Evolutionary conservation across 2,329 filamentous ascomycete species (phyloP).

Genomic region (Penicillium sp.): DNA sequence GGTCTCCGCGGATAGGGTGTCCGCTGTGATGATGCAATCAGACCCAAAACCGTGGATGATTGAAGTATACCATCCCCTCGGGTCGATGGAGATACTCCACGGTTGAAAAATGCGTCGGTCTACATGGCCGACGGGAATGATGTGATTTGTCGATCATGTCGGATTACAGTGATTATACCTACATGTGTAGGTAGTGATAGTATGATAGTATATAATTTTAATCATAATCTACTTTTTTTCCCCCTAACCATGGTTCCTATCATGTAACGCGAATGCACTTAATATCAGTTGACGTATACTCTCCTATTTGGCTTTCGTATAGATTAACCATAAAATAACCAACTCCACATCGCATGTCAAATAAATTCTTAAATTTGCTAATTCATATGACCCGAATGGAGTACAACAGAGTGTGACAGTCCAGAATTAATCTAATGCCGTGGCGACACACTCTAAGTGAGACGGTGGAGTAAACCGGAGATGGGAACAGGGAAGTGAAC

Average conservation of each 20-base stretch:
- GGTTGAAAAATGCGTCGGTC: background rate
- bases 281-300: background rate
- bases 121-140: background rate
- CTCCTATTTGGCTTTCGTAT: background rate
- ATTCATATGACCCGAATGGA: background rate
- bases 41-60: background rate
- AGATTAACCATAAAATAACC: background rate
- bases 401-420: background rate
- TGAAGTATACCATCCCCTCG: background rate
- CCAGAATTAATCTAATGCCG: background rate
- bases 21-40: slow-evolving; percentile 4
- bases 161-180: background rate
- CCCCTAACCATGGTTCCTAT: background rate
- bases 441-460: slow-evolving; percentile 23
- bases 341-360: background rate
- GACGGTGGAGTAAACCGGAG: slow-evolving; percentile 22
- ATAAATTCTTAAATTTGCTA: background rate
- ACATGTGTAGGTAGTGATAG: background rate
- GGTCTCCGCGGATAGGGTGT: background rate
- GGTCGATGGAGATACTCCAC: background rate
- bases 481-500: slow-evolving; percentile 21
- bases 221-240: background rate
- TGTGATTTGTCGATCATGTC: background rate
- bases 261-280: background rate
- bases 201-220: background rate